Conservation (phyloP, 352 stramenopile genomes). For the Globisporangium paroecandrum region DNA sequence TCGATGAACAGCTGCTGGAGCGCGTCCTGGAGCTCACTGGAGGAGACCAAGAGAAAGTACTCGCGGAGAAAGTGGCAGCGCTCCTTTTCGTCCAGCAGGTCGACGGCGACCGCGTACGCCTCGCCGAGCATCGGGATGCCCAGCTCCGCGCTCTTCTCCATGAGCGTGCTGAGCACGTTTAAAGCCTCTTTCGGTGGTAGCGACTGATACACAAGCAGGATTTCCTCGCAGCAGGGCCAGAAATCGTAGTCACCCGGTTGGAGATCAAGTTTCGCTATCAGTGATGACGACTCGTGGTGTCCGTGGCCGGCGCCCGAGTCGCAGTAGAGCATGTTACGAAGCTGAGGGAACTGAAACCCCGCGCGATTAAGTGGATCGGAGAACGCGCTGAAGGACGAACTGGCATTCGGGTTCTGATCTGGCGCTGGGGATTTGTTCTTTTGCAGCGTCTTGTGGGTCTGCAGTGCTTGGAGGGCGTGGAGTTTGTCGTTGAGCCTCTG, state of each 20-base stretch:
- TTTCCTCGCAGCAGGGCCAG: conserved; percentile 38
- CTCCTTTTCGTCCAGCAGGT: conserved; percentile 40
- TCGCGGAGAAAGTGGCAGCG: conserved; percentile 47
- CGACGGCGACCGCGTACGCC: conserved; percentile 37
- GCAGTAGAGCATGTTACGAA: conserved; percentile 26
- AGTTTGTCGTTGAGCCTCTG: conserved; percentile 37
- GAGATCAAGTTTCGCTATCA: conserved; percentile 23
- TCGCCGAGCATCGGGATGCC: conserved; percentile 37
- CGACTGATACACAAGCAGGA: conserved; percentile 43
- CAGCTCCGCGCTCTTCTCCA: conserved; percentile 38
- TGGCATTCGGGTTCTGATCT: not conserved
- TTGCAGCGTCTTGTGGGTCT: conserved; percentile 24
- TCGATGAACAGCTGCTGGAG: conserved; percentile 41
- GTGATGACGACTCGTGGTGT: not conserved
- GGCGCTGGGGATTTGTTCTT: not conserved
- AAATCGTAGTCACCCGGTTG: conserved; percentile 38
- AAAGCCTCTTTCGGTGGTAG: conserved; percentile 32
- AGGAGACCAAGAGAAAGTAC: conserved; percentile 52
- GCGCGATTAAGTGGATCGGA: not conserved
- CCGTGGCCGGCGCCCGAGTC: not conserved
- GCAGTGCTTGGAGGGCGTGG: conserved; percentile 29
- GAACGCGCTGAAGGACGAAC: not conserved
- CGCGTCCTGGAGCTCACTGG: conserved; percentile 48
- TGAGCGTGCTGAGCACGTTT: conserved; percentile 32
- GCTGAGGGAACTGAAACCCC: conserved; percentile 20